Evolutionary conservation across 129 eudicot genomes (phyloP).

Genomic region (Tanacetum coccineum): DNA sequence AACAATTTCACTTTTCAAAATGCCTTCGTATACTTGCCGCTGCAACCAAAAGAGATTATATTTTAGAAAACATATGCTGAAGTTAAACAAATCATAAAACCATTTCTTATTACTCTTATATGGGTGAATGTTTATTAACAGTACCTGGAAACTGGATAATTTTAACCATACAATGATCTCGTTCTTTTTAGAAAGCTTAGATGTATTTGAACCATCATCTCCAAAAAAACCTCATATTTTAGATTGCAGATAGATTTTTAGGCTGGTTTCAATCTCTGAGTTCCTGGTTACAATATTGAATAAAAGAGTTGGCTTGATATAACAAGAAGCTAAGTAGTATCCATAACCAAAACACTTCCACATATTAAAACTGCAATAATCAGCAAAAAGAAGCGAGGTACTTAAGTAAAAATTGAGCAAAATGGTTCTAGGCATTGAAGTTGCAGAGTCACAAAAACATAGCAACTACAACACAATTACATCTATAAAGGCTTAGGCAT

Average conservation of each 20-base stretch:
- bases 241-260: slow-evolving; percentile 75
- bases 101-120: not conserved
- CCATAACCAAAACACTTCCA: too few species aligned
- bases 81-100: not conserved
- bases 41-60: slow-evolving; percentile 30
- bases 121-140: not conserved
- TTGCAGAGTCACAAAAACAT: too few species aligned
- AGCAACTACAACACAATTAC: too few species aligned
- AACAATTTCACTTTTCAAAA: slow-evolving; percentile 89
- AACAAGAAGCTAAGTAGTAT: too few species aligned
- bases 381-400: too few species aligned
- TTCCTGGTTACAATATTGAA: slow-evolving; percentile 45
- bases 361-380: too few species aligned
- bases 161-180: slow-evolving; percentile 89
- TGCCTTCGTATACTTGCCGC: slow-evolving; percentile 92
- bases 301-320: not conserved
- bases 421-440: too few species aligned
- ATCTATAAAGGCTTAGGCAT: too few species aligned
- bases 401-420: too few species aligned
- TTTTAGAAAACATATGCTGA: not conserved
- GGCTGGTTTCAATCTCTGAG: slow-evolving; percentile 89
- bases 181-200: slow-evolving; percentile 81
- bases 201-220: slow-evolving; percentile 37
- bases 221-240: slow-evolving; percentile 80
- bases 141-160: slow-evolving; percentile 75